phyloP scores from a whole-genome alignment of 106 monocot genomes.

The Agapanthus africanus region DNA sequence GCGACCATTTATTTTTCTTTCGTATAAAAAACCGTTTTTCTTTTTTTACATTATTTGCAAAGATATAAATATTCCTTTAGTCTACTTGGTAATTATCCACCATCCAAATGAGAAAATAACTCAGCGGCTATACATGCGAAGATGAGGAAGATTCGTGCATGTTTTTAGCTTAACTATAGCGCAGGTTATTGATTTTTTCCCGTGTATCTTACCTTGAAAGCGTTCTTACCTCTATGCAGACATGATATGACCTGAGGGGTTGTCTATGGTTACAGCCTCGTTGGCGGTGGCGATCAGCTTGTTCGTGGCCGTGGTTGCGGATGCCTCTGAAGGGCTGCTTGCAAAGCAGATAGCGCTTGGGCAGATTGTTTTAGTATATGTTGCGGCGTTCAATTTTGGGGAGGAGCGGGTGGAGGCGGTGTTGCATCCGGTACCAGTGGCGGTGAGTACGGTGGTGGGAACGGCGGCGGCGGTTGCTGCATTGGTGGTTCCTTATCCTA shows the following conservation, averaged over 20 bases:
- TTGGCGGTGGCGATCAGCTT: slow-evolving; percentile 30
- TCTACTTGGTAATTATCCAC: too few relatives aligned
- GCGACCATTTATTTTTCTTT: too few relatives aligned
- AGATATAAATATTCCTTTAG: too few relatives aligned
- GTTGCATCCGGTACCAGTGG: slow-evolving; percentile 29
- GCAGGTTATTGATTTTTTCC: too few relatives aligned
- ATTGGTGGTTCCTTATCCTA: slow-evolving; percentile 44
- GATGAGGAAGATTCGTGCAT: too few relatives aligned
- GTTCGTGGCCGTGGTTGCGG: slow-evolving; percentile 35
- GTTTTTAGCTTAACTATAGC: too few relatives aligned
- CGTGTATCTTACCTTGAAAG: too few relatives aligned
- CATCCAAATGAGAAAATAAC: too few relatives aligned
- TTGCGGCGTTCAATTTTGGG: slow-evolving; percentile 10
- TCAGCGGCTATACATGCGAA: too few relatives aligned
- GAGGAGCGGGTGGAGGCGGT: slow-evolving; percentile 15
- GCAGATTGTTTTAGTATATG: slow-evolving; percentile 53
- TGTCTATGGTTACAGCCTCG: slow-evolving; percentile 16
- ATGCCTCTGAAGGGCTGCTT: slow-evolving; percentile 20
- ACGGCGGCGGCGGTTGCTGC: slow-evolving; percentile 42
- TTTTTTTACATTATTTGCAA: too few relatives aligned
- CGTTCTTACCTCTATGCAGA: neutral
- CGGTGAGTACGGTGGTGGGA: slow-evolving; percentile 42
- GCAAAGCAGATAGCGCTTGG: slow-evolving; percentile 52
- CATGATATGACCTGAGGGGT: slow-evolving; percentile 18
- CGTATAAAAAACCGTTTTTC: too few relatives aligned